phyloP scores from a whole-genome alignment of 305 asterid genomes.

The Fraxinus sp. region DNA sequence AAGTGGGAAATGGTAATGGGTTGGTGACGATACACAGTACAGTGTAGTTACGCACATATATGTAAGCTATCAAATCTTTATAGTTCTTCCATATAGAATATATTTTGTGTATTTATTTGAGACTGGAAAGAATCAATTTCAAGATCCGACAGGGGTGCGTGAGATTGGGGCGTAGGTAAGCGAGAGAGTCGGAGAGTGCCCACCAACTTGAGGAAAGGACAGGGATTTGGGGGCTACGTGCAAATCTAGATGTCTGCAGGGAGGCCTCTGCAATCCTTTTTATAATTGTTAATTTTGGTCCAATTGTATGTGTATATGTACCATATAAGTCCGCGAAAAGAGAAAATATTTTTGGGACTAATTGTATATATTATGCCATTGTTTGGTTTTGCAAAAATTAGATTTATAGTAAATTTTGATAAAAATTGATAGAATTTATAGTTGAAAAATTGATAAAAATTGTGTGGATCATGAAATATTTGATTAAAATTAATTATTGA shows the following conservation, averaged over 20 bases:
- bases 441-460: not conserved
- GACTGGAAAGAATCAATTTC: not conserved
- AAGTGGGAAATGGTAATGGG: conserved; percentile 47
- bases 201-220: conserved; percentile 47
- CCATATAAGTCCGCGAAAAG: not conserved
- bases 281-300: not conserved
- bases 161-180: not conserved
- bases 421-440: not conserved
- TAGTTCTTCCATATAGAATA: not conserved
- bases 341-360: not conserved
- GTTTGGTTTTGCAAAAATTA: not conserved
- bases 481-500: not conserved
- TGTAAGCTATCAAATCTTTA: not conserved
- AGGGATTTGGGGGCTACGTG: conserved; percentile 29
- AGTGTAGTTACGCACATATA: not conserved
- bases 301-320: not conserved
- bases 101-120: not conserved
- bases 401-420: not conserved
- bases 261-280: conserved; percentile 1
- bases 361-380: not conserved
- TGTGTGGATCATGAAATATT: not conserved
- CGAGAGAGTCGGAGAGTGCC: conserved; percentile 14
- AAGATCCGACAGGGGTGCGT: conserved; percentile 55
- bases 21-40: conserved; percentile 24
- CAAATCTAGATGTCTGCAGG: conserved; percentile 17